phyloP scores from a whole-genome alignment of 495 filamentous ascomycete species.

The Bacidia rubella region DNA sequence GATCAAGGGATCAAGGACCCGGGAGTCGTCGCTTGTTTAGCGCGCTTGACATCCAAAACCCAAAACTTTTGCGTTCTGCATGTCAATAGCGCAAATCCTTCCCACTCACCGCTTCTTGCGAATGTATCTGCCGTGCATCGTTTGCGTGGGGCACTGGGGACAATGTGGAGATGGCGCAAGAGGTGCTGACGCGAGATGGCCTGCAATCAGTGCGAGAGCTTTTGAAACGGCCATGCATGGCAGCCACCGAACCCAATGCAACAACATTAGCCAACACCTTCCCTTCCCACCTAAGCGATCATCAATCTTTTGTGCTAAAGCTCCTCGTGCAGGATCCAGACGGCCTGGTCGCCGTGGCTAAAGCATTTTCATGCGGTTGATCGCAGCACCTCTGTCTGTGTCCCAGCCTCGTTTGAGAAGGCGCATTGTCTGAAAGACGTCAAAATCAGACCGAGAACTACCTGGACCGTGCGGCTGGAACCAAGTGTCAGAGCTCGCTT shows the following conservation, averaged over 20 bases:
- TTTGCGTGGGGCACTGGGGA: neutral
- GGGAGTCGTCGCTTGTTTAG: neutral
- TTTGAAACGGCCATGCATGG: neutral
- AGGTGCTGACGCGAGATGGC: neutral
- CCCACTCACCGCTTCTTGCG: neutral
- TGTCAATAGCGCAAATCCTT: too few relatives aligned
- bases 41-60: too few relatives aligned
- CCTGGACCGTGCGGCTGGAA: neutral
- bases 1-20: neutral
- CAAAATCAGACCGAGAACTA: neutral
- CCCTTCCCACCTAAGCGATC: neutral
- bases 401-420: neutral
- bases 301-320: neutral
- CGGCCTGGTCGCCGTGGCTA: neutral
- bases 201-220: neutral
- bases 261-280: neutral
- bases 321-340: neutral
- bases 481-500: neutral
- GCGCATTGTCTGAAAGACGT: neutral
- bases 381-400: too few relatives aligned
- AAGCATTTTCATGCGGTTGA: too few relatives aligned
- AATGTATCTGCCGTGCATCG: neutral
- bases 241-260: neutral
- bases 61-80: too few relatives aligned
- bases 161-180: neutral